These are phyloP conservation scores for Leccinum olivaceopallidum DNA, from an alignment of 768 basidiomycete genomes.

Conservation along the genomic window DNA sequence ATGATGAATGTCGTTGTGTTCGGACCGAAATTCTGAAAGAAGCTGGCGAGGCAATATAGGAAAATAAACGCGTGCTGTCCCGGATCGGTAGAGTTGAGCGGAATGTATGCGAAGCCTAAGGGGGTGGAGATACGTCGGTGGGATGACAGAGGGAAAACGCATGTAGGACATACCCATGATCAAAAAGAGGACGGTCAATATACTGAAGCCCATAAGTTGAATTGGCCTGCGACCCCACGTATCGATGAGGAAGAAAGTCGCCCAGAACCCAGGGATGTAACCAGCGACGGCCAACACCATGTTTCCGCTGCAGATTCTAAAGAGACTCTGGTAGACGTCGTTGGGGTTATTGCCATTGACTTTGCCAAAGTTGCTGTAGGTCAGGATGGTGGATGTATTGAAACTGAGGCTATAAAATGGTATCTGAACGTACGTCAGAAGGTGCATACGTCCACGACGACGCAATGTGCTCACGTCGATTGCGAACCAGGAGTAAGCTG, in stretches of 20 bases:
- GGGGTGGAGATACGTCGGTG: not conserved
- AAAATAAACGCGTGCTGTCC: conserved; percentile 58
- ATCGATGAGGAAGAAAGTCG: conserved; percentile 65
- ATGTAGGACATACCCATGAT: conserved; percentile 55
- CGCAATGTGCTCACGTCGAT: conserved; percentile 56
- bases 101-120: not conserved
- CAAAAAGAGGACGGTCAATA: conserved; percentile 66
- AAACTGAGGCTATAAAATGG: conserved; percentile 88
- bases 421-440: conserved; percentile 44
- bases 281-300: conserved; percentile 21
- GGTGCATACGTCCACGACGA: not conserved
- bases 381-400: conserved; percentile 75
- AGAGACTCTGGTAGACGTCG: conserved; percentile 25
- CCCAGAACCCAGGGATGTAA: conserved; percentile 56
- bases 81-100: conserved; percentile 42
- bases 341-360: conserved; percentile 26
- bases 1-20: conserved; percentile 73
- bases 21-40: conserved; percentile 21
- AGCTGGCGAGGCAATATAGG: conserved; percentile 17
- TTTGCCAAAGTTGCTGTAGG: conserved; percentile 65
- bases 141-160: not conserved
- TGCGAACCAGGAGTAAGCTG: conserved; percentile 86
- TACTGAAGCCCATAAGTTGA: conserved; percentile 69
- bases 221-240: conserved; percentile 73
- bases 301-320: conserved; percentile 24